Percentiles rank a stretch among this genome's conserved stretches.
phyloP scores from a whole-genome alignment of 2,329 filamentous ascomycete genomes.

The Trichoderma harzianum region DNA sequence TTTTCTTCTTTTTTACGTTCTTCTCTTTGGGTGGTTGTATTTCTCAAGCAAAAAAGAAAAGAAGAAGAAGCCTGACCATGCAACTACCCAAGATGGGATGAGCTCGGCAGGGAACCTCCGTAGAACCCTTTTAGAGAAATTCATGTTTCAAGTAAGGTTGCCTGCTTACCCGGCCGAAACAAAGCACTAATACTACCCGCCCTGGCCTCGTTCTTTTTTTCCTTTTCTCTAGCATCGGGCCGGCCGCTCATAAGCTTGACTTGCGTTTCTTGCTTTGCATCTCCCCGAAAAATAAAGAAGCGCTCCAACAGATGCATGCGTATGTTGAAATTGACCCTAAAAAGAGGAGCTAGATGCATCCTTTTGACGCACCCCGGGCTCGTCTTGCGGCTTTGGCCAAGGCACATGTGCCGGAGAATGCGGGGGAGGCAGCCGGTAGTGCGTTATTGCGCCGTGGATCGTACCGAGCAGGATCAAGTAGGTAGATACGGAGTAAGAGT shows the following conservation, averaged over 20 bases:
- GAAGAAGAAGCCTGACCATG: neutral
- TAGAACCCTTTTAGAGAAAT: neutral
- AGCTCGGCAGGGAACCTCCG: neutral
- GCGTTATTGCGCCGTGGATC: neutral
- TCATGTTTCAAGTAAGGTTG: neutral
- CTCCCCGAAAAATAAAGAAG: neutral
- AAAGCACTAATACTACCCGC: neutral
- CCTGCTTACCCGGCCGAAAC: neutral
- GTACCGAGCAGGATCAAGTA: neutral
- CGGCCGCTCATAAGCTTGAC: neutral
- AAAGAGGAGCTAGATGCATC: neutral
- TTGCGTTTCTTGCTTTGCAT: neutral
- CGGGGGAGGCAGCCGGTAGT: neutral
- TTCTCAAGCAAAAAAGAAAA: neutral
- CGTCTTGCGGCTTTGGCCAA: neutral
- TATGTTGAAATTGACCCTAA: neutral
- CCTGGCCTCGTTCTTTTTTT: neutral
- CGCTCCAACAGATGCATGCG: neutral
- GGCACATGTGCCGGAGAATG: neutral
- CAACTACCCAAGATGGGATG: neutral
- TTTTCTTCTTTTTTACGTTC: neutral
- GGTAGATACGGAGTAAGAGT: neutral
- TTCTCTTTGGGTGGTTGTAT: neutral
- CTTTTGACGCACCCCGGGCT: neutral
- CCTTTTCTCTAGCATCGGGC: neutral